phyloP scores from a whole-genome alignment of 1,139 yeast species.

The Geotrichum restrictum region DNA sequence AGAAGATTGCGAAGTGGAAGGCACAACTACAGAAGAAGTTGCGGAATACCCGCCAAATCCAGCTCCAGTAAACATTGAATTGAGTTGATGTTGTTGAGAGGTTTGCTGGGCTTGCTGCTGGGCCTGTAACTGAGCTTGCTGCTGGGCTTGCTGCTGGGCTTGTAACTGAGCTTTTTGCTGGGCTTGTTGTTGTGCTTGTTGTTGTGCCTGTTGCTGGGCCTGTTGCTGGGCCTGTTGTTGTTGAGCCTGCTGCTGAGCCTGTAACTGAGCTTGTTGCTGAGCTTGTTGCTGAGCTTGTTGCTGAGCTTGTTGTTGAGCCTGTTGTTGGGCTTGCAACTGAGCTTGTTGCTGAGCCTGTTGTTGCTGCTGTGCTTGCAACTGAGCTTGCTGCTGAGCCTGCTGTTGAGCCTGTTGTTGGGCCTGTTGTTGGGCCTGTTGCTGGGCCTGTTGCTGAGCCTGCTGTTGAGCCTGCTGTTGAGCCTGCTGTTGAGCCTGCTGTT shows the following conservation, averaged over 20 bases:
- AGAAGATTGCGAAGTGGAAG: conserved; percentile 25
- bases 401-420: conserved; percentile 20
- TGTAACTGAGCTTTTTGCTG: conserved; percentile 24
- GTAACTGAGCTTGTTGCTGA: conserved; percentile 24
- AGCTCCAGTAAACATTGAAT: conserved; percentile 46
- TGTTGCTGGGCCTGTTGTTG: conserved; percentile 26
- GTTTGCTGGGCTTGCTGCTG: conserved; percentile 18
- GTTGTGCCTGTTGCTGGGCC: conserved; percentile 16
- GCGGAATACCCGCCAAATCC: conserved; percentile 54
- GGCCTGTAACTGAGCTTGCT: conserved; percentile 25
- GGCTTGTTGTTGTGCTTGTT: conserved; percentile 24
- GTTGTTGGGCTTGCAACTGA: conserved; percentile 25
- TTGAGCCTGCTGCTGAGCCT: conserved; percentile 18
- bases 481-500: conserved; percentile 22
- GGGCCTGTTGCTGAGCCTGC: conserved; percentile 23
- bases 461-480: conserved; percentile 23
- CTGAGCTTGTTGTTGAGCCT: conserved; percentile 20
- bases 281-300: conserved; percentile 19
- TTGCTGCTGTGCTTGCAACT: conserved; percentile 15
- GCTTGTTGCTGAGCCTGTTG: conserved; percentile 20
- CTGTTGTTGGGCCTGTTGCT: conserved; percentile 22
- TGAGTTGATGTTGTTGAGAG: conserved; percentile 22
- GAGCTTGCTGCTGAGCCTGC: conserved; percentile 24
- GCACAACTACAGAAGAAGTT: conserved; percentile 29
- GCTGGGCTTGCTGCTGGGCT: conserved; percentile 29